Conservation (phyloP, 2,329 filamentous ascomycete genomes). For the Alternaria panax region DNA sequence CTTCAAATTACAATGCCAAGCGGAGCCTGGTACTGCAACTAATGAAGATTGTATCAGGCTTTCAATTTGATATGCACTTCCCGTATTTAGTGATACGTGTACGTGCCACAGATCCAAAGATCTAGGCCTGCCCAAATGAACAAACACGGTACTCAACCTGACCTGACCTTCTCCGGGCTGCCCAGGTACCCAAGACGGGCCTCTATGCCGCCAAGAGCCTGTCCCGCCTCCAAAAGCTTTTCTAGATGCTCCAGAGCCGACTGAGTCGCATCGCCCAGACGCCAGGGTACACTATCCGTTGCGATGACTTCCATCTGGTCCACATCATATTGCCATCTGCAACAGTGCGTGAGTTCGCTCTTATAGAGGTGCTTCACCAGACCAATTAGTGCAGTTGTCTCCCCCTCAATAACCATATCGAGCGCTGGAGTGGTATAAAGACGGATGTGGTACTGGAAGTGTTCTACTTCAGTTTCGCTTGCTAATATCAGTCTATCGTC, state of each 20-base stretch:
- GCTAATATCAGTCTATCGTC: neutral
- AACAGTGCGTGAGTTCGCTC: neutral
- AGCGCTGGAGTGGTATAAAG: neutral
- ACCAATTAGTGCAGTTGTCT: neutral
- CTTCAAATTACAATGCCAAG: neutral
- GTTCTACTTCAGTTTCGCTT: neutral
- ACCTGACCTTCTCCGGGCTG: neutral
- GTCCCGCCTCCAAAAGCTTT: neutral
- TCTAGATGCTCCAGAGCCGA: neutral
- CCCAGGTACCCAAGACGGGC: neutral
- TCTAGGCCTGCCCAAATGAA: neutral
- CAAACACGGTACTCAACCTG: neutral
- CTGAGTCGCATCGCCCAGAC: neutral
- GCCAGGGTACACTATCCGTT: neutral
- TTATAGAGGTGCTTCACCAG: neutral
- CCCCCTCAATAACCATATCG: neutral
- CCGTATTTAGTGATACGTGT: neutral
- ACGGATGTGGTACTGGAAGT: neutral
- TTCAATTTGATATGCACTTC: neutral
- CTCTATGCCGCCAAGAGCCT: neutral
- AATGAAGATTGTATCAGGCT: neutral
- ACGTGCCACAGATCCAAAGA: neutral
- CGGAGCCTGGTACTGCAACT: neutral
- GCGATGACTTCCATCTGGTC: neutral
- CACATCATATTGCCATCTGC: neutral